These are phyloP conservation scores for Trifolium subterraneum DNA, from an alignment of 306 rosid genomes.

Conservation along the genomic window DNA sequence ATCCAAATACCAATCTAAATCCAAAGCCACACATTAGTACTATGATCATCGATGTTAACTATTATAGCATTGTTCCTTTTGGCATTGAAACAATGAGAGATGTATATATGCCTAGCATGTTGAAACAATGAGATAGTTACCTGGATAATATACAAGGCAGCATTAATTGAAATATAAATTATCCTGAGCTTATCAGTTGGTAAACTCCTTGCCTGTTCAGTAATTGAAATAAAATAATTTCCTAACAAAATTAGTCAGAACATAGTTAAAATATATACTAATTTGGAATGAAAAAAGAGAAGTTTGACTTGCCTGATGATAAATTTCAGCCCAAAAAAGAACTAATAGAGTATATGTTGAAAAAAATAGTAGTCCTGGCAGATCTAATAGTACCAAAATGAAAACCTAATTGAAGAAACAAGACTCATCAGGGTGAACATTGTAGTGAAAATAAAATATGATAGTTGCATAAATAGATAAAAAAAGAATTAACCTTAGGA, in stretches of 20 bases:
- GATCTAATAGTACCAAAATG: conserved; percentile 65
- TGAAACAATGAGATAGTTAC: conserved; percentile 47
- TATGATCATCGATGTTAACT: conserved; percentile 27
- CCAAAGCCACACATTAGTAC: conserved; percentile 37
- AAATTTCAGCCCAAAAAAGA: conserved; percentile 98
- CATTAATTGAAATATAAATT: conserved; percentile 70
- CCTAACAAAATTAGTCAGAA: background rate
- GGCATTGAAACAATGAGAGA: no score
- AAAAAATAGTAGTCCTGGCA: conserved; percentile 92
- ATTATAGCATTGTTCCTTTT: background rate
- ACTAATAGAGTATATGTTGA: conserved; percentile 91
- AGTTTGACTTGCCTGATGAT: conserved; percentile 77
- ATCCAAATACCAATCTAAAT: conserved; percentile 86
- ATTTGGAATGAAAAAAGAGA: conserved; percentile 10
- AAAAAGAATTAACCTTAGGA: conserved; percentile 69
- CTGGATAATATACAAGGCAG: conserved; percentile 77
- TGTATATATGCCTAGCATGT: no score
- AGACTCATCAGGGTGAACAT: background rate
- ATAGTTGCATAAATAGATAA: no score
- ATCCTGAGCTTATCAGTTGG: conserved; percentile 84
- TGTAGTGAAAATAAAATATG: no score
- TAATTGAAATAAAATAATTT: conserved; percentile 31
- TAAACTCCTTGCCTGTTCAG: conserved; percentile 86
- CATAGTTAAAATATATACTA: conserved; percentile 3
- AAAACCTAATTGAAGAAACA: conserved; percentile 67